A percentile compares a stretch with the other conserved stretches of the same genome.
Conservation (phyloP, 305 asterid species). For the Fraxinus dipetala region DNA sequence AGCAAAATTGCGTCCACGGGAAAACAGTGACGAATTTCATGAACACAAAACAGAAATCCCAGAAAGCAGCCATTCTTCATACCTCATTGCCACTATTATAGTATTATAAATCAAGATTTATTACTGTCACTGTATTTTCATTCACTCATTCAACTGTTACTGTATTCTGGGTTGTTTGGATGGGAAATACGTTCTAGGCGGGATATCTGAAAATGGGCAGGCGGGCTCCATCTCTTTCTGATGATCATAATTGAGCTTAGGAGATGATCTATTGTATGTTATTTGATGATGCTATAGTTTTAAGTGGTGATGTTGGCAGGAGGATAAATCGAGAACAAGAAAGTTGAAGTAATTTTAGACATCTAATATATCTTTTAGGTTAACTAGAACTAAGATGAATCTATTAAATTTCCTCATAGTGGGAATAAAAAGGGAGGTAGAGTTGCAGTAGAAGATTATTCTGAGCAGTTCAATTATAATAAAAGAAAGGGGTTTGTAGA, state of each 20-base stretch:
- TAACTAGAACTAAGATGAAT: not conserved
- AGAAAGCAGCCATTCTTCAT: not conserved
- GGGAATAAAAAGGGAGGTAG: not conserved
- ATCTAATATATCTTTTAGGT: not conserved
- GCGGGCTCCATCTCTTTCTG: not conserved
- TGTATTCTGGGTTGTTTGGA: not conserved
- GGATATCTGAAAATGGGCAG: conserved; percentile 43
- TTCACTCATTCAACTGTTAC: not conserved
- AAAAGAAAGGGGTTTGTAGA: not conserved
- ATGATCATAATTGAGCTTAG: not conserved
- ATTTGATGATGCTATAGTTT: not conserved
- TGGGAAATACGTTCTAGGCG: conserved; percentile 23
- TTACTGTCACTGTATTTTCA: not conserved
- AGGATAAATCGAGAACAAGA: not conserved
- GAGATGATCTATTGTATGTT: not conserved
- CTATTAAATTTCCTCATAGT: not conserved
- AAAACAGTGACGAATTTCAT: not conserved
- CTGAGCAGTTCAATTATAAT: not conserved
- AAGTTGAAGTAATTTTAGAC: not conserved
- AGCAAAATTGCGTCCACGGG: not conserved
- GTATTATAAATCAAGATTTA: not conserved
- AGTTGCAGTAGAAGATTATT: not conserved
- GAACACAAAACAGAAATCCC: not conserved
- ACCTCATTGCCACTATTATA: not conserved
- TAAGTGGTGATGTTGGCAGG: not conserved